Percentiles rank a stretch among this genome's conserved stretches.
These are phyloP conservation scores for Lagenaria siceraria DNA, from an alignment of 306 rosid species.

Conservation along the genomic window DNA sequence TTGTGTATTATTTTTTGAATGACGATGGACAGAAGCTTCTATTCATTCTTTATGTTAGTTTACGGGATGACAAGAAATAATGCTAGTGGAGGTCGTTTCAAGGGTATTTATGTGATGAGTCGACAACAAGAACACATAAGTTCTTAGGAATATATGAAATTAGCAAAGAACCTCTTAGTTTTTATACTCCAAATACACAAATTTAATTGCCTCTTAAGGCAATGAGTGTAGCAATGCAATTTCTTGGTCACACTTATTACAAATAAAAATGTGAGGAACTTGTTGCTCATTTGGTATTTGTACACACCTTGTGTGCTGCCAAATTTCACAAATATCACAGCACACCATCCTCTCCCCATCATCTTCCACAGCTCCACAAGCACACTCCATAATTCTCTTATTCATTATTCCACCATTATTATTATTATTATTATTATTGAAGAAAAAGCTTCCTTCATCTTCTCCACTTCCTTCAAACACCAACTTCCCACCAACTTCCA, in stretches of 20 bases:
- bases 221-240: constrained; percentile 42
- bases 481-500: constrained; percentile 52
- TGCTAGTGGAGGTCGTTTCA: no score
- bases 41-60: no score
- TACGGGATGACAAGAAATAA: no score
- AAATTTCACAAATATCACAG: constrained; percentile 78
- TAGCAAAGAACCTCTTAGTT: no score
- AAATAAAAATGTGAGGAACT: constrained; percentile 61
- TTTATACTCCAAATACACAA: no score
- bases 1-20: no score
- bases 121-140: no score
- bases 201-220: constrained; percentile 6
- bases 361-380: constrained; percentile 70
- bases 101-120: no score
- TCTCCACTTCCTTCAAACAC: constrained; percentile 19
- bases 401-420: constrained; percentile 18
- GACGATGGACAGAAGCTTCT: no score
- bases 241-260: constrained; percentile 64
- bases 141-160: no score
- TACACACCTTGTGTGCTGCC: constrained; percentile 75
- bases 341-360: constrained; percentile 78
- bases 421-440: background rate
- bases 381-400: constrained; percentile 33
- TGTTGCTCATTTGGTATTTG: constrained; percentile 52
- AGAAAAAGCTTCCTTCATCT: background rate